Percentiles rank a stretch among this genome's conserved stretches.
Conservation (phyloP, 129 eudicot species). For the Flaveria brownii region DNA sequence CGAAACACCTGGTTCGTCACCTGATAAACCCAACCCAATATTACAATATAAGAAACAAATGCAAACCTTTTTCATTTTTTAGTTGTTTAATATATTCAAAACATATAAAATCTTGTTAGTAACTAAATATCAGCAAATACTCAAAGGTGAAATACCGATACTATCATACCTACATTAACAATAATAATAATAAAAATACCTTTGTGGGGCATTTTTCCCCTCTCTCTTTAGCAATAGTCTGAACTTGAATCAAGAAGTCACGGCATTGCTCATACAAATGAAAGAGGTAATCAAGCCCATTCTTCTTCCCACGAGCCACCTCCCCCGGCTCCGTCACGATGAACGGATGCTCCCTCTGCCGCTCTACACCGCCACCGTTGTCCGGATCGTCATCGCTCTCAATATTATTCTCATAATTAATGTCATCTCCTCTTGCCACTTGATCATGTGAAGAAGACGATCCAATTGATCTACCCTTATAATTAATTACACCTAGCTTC, state of each 20-base stretch:
- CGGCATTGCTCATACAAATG: constrained; percentile 95
- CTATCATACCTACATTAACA: no score
- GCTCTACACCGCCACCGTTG: constrained; percentile 48
- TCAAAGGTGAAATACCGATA: not conserved
- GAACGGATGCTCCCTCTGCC: constrained; percentile 97
- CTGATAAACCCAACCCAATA: constrained; percentile 33
- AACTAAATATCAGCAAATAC: not conserved
- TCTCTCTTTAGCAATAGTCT: constrained; percentile 79
- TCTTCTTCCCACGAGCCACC: constrained; percentile 99
- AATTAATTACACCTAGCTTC: constrained; percentile 23
- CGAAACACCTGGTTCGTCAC: constrained; percentile 95
- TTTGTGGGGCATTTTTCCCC: constrained; percentile 98
- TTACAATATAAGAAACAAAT: not conserved
- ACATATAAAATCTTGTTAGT: not conserved
- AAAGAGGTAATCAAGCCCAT: constrained; percentile 92
- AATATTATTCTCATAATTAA: constrained; percentile 34
- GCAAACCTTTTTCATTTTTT: not conserved
- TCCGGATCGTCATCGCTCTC: constrained; percentile 51
- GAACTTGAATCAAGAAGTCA: constrained; percentile 93
- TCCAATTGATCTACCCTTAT: constrained; percentile 39
- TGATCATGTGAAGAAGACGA: constrained; percentile 36
- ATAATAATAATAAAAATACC: constrained; percentile 42
- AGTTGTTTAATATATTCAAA: not conserved
- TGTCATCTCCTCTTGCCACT: constrained; percentile 39
- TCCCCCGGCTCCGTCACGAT: constrained; percentile 99